Evolutionary conservation across 2,329 filamentous ascomycete genomes (phyloP).

Genomic region (Verticillium dahliae): DNA sequence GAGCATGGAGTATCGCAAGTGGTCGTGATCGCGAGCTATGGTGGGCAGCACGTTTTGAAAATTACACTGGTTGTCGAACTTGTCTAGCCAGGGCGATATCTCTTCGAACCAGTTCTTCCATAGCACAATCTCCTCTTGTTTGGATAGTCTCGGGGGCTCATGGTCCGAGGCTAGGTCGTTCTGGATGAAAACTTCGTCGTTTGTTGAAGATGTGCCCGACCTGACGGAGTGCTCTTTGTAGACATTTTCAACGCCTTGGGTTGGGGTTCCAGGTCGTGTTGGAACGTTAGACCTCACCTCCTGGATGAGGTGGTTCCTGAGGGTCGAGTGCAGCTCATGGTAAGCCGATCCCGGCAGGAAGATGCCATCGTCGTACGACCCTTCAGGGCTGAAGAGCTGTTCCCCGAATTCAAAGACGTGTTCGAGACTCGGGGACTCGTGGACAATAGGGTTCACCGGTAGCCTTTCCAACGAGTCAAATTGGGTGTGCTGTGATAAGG

Average conservation of each 20-base stretch:
- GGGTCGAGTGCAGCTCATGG: slow-evolving; percentile 36
- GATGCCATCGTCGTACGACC: slow-evolving; percentile 29
- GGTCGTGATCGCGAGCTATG: slow-evolving; percentile 33
- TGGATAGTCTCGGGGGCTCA: slow-evolving; percentile 10
- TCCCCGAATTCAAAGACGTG: slow-evolving; percentile 8
- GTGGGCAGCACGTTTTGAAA: slow-evolving; percentile 41
- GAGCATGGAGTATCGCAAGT: slow-evolving; percentile 41
- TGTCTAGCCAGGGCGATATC: slow-evolving; percentile 41
- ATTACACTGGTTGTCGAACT: slow-evolving; percentile 41
- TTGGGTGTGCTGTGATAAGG: neutral
- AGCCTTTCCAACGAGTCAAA: slow-evolving; percentile 4
- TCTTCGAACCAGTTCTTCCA: slow-evolving; percentile 36
- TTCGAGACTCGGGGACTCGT: slow-evolving; percentile 1
- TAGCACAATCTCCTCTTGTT: slow-evolving; percentile 23
- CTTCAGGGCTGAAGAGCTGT: slow-evolving; percentile 24
- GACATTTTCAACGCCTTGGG: neutral
- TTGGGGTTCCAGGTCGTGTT: slow-evolving; percentile 14
- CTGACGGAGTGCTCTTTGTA: neutral
- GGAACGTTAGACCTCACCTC: slow-evolving; percentile 32
- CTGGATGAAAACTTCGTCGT: neutral
- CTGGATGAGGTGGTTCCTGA: slow-evolving; percentile 36
- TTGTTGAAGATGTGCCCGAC: slow-evolving; percentile 3
- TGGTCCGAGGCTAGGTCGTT: slow-evolving; percentile 2
- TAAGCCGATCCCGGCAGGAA: slow-evolving; percentile 41
- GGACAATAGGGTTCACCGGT: slow-evolving; percentile 6